Evolutionary conservation across 108 stramenopile species (phyloP).

Genomic region (Nitzschia sp.): DNA sequence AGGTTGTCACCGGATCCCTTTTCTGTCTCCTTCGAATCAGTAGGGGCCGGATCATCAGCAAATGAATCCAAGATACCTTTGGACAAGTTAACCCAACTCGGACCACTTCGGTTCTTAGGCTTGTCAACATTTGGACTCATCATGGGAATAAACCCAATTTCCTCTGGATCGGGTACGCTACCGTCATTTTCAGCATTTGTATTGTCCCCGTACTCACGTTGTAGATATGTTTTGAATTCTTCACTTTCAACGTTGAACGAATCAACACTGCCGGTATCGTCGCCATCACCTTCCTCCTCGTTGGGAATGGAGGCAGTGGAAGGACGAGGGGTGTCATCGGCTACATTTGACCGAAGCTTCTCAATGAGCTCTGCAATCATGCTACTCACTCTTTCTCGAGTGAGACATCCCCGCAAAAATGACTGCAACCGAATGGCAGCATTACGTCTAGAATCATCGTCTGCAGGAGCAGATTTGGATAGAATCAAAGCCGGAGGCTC

Average conservation of each 20-base stretch:
- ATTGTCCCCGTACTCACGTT: not conserved
- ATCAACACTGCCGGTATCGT: not conserved
- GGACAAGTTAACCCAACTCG: too few relatives aligned
- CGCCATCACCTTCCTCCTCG: not conserved
- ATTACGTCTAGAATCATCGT: too few relatives aligned
- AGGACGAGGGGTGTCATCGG: too few relatives aligned
- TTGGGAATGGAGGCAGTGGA: not conserved
- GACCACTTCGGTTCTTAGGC: too few relatives aligned
- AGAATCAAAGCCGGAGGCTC: too few relatives aligned
- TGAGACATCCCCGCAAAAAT: conserved; percentile 17
- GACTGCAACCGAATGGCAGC: conserved; percentile 20
- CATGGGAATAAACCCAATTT: not conserved
- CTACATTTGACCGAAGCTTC: not conserved
- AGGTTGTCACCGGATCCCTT: too few relatives aligned
- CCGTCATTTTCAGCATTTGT: not conserved
- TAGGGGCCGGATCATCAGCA: too few relatives aligned
- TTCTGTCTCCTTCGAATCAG: too few relatives aligned
- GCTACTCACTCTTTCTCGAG: conserved; percentile 5
- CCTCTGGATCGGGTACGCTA: not conserved
- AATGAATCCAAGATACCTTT: too few relatives aligned
- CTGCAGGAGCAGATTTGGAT: too few relatives aligned
- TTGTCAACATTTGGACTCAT: not conserved
- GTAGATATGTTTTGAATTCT: not conserved
- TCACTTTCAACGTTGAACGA: too few relatives aligned
- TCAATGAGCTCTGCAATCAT: conserved; percentile 26